Base-by-base conservation (phyloP, 345 rosid species). In the Moringa oleifera region DNA sequence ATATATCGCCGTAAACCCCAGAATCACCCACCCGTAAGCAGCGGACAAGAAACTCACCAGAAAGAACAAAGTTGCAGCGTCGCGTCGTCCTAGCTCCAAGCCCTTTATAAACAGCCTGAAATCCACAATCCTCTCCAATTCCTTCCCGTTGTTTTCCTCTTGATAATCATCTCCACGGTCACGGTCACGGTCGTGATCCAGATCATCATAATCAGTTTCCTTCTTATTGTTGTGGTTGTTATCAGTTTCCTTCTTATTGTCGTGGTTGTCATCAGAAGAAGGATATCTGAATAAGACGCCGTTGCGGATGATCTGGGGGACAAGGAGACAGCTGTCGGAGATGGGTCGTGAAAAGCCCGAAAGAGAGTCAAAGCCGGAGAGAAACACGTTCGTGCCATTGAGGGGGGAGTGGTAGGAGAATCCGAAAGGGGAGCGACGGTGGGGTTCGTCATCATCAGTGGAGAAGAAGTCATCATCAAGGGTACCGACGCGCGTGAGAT, bases 21-120 rank as follows among this genome's bases (percentile, higher is more conserved):
- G 77, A 75, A 93, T 84, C 71, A 88, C 90, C 96, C 94, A 90
- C 8, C 97, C 97, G 74, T 93, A 93, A 25, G 97, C 94, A 5
- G 90, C 90, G 23, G 94, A 88, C 51, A 93, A 61, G 63, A 88
- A 86, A 71, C 85, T 90, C 52, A 88, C 83, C 12, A 93, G 75
- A 59, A 81, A 82, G 58, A 86, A 81, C 71, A 93, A 71, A 18
- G 91, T 77, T 10, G 88, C 86, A 0, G 89, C 86, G 53, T 90
- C 98, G 0, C 78, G 85, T 16, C 77, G 80, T 19, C 91, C 96
- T 20, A 88, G 54, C 79, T 78, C 93, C 53, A 92, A 71, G 17
- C 93, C 89, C 68, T 79, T 92, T 2, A 87, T 63, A 23, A 89
- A 73, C 68, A 84, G 64, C 33, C 78, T 85, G 68, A 85, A 79